Percentiles rank a stretch among this genome's conserved stretches.
Evolutionary conservation across 345 rosid species (phyloP).

Genomic region (Viola odorata): DNA sequence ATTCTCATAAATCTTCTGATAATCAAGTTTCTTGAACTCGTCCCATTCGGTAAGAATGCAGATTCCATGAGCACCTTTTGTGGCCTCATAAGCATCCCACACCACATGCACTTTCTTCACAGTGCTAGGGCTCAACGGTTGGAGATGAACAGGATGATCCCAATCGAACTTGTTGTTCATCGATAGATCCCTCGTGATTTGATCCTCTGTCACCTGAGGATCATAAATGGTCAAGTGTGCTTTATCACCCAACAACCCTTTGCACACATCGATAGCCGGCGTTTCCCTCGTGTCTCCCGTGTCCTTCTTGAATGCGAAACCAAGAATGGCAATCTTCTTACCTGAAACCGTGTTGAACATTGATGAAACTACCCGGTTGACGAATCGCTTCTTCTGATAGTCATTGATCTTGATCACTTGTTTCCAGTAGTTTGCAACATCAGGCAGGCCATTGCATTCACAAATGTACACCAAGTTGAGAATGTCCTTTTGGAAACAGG

Average conservation of each 20-base stretch:
- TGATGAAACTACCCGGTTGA: constrained; percentile 9
- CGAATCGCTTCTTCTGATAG: constrained; percentile 9
- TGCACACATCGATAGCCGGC: constrained; percentile 7
- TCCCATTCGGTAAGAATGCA: constrained; percentile 7
- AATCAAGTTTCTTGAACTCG: constrained; percentile 4
- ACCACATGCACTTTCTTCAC: neutral
- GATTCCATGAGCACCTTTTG: constrained; percentile 7
- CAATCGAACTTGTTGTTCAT: constrained; percentile 6
- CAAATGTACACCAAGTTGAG: constrained; percentile 9
- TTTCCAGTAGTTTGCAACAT: constrained; percentile 13
- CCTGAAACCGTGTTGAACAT: constrained; percentile 10
- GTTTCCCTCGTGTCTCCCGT: constrained; percentile 10
- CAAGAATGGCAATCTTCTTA: constrained; percentile 8
- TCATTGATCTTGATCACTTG: constrained; percentile 13
- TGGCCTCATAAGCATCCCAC: constrained; percentile 6
- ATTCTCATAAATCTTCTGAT: constrained; percentile 1
- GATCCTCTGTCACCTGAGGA: constrained; percentile 3
- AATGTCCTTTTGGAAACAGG: constrained; percentile 13
- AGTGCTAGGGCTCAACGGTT: constrained; percentile 1
- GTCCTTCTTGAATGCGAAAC: constrained; percentile 13
- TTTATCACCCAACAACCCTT: constrained; percentile 10
- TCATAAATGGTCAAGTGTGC: constrained; percentile 2
- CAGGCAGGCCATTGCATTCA: constrained; percentile 13
- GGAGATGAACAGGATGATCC: constrained; percentile 8
- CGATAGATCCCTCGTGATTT: constrained; percentile 3